Evolutionary conservation across 75 land plant genomes (phyloP), one percentile per base, ranked within the genome.

Genomic region (Isoetes taiwanensis): DNA sequence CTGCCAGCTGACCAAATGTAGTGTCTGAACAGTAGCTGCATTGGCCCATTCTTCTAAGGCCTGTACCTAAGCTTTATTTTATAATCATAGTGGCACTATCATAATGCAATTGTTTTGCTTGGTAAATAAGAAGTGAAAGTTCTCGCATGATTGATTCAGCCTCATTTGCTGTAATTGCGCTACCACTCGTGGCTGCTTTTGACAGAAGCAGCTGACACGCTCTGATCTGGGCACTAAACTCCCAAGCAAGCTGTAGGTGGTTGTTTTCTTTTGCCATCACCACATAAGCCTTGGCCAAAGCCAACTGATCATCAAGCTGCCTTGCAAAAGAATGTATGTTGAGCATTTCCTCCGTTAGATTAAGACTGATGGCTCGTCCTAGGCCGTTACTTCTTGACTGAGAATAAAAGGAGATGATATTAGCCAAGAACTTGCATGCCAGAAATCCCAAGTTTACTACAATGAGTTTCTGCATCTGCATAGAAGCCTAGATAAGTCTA

Each of bases 61-160:
- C 33, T 84, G 89, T 46, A 19, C 50, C 23, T 46, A n/a, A 46
- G 25, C 50, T 46, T 46, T 23, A 46, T 46, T 46, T 46, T 23
- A 46, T 46, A 4, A 46, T 46, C 50, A 46, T 23, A 5, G 50
- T 46, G 6, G 50, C 50, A n/a, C 16, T 46, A 23, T 46, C 50
- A 23, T 46, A 46, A 23, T 46, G 50, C 16, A 46, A 23, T n/a
- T 46, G 25, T 46, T 23, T 6, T 4, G 50, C 5, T 46, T 46
- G 50, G 16, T 8, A 46, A 8, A 46, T 46, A 8, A 46, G 16
- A 16, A 23, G 23, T 8, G 50, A 16, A 16, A 46, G 6, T 23
- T 46, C 21, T 23, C 25, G 16, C 50, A 46, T 46, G 6, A 46
- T 19, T 4, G 50, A 23, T 23, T 46, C 50, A n/a, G 50, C 50